Base-by-base conservation (phyloP, 2,329 filamentous ascomycete species). In the Monosporascus sp. region DNA sequence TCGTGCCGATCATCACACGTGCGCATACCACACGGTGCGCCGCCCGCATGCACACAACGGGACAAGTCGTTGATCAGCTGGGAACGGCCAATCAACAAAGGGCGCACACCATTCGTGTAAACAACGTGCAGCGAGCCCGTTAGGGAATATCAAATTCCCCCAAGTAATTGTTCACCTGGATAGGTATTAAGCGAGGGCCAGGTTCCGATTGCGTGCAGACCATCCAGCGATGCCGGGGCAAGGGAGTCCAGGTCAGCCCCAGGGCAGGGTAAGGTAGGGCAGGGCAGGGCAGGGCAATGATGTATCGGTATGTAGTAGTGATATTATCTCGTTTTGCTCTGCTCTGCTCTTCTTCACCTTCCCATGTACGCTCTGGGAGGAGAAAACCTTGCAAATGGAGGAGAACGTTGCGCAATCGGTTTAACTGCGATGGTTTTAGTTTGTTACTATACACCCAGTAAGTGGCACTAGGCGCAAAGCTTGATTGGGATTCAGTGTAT, bases 1-100 rank as follows among this genome's bases (percentile, higher is more conserved):
- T 79, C 57, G 62, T 66, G 56, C 65, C 62, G 50, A 60, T 57
- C 43, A 46, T 46, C 43, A 25, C 31, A 46, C 43, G 24, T 24
- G 24, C 43, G 14, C 43, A 18, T 1, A 3, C 37, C 38, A 41
- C 38, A 45, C 47, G 53, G 50, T 55, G 54, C 56, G 54, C 44
- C 11, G 31, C 9, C 53, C 53, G 51, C 58, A 48, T 53, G 50
- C 54, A 50, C 52, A 55, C 18, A 41, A 18, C 17, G 14, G 20
- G 41, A 22, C 2, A 20, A 15, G 1, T 25, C 5, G 24, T 22
- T 31, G 43, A 46, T 46, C 43, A 46, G 20, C 31, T 15, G 43
- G 31, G 31, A 46, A 27, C 43, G 24, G 43, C 43, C 43, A 46
- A 46, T 46, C 24, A 46, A 46, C 43, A 46, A 46, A 46, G 43